These are phyloP conservation scores for Coleophoma crateriformis DNA, from an alignment of 2,329 filamentous ascomycete species.

Conservation along the genomic window DNA sequence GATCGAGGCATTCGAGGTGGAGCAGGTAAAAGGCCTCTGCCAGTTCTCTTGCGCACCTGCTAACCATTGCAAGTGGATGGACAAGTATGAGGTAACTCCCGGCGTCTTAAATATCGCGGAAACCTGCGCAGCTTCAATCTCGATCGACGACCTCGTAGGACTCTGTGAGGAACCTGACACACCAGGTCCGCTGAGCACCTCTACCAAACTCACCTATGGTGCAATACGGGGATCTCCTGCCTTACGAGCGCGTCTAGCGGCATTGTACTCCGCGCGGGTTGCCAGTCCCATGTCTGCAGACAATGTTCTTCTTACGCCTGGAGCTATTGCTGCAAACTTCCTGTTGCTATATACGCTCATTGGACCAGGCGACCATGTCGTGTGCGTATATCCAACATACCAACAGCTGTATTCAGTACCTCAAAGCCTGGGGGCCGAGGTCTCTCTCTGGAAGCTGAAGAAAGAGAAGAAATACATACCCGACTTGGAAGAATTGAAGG, in stretches of 20 bases:
- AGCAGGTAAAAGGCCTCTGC: conserved; percentile 44
- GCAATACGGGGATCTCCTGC: conserved; percentile 62
- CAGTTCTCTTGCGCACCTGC: neutral
- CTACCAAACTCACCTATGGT: conserved; percentile 65
- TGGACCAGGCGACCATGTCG: conserved; percentile 71
- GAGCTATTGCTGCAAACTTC: conserved; percentile 82
- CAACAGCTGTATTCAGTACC: conserved; percentile 79
- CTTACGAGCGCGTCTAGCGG: conserved; percentile 59
- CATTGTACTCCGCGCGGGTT: conserved; percentile 55
- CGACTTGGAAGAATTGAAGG: conserved; percentile 59
- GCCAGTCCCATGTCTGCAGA: conserved; percentile 43
- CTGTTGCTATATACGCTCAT: conserved; percentile 70
- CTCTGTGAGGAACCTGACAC: conserved; percentile 49
- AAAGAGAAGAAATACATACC: conserved; percentile 61
- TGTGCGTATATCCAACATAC: conserved; percentile 84
- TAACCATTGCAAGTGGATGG: conserved; percentile 49
- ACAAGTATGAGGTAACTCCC: conserved; percentile 50
- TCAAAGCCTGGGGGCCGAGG: conserved; percentile 66
- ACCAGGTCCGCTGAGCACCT: conserved; percentile 40
- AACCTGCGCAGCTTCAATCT: conserved; percentile 72
- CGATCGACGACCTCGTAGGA: conserved; percentile 58
- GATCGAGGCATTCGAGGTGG: conserved; percentile 62
- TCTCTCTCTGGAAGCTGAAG: conserved; percentile 69
- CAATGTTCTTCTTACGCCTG: conserved; percentile 70
- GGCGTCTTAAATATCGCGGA: conserved; percentile 68